A percentile compares a stretch with the other conserved stretches of the same genome.
These are phyloP conservation scores for Ophiostoma ulmi DNA, from an alignment of 2,329 filamentous ascomycete genomes.

Conservation along the genomic window DNA sequence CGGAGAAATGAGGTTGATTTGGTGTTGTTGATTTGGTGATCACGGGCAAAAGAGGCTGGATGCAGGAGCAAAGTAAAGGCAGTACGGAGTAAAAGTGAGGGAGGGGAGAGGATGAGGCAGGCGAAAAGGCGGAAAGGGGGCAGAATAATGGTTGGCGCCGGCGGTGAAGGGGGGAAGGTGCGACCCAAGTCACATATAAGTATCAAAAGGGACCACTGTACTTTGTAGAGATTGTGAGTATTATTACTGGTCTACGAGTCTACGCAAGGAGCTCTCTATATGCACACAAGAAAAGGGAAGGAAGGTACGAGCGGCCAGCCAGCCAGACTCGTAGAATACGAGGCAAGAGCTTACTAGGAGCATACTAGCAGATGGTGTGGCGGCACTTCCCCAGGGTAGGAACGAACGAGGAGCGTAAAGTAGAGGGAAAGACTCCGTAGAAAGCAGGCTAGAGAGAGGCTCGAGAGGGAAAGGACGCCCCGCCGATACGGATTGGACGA, in stretches of 20 bases:
- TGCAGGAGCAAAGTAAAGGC: neutral
- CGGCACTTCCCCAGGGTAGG: conserved; percentile 9
- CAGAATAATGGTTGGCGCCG: conserved; percentile 27
- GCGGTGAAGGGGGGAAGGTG: conserved; percentile 21
- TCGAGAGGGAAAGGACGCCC: conserved; percentile 6
- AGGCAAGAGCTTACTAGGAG: conserved; percentile 1
- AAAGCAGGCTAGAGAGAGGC: neutral
- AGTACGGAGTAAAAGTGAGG: conserved; percentile 14
- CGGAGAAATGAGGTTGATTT: neutral
- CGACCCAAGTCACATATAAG: neutral
- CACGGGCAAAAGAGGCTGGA: conserved; percentile 10
- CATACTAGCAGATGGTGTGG: neutral
- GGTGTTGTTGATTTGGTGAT: neutral
- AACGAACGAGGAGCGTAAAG: neutral
- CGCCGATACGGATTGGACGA: conserved; percentile 17
- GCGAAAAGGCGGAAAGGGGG: conserved; percentile 24
- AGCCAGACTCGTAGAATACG: neutral
- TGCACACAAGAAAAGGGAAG: neutral
- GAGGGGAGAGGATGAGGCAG: conserved; percentile 6
- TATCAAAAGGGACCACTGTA: neutral
- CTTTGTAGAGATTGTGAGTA: neutral
- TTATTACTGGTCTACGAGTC: neutral
- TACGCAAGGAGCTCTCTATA: too few relatives aligned
- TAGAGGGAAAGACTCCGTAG: neutral
- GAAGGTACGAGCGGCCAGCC: conserved; percentile 7